Conservation (phyloP, 2,329 filamentous ascomycete species). For the Pezicula rhizophila region DNA sequence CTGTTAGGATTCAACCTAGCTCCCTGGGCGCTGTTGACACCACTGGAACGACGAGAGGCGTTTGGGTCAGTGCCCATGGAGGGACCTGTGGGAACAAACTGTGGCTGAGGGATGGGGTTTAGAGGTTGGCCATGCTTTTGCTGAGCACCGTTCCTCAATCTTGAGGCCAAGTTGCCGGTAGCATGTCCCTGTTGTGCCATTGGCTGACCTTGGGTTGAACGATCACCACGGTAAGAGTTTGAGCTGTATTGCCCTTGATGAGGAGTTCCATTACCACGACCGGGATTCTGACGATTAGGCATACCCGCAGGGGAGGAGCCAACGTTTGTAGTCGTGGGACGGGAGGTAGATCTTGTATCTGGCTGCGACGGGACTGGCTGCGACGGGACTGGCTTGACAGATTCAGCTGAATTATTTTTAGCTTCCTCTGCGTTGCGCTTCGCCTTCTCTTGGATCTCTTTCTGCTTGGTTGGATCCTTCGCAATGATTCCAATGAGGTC, state of each 20-base stretch:
- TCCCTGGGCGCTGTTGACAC: conserved; percentile 43
- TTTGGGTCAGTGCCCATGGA: conserved; percentile 48
- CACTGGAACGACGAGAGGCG: conserved; percentile 48
- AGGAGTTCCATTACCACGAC: conserved; percentile 32
- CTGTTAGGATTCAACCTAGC: conserved; percentile 59
- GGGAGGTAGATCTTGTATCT: conserved; percentile 31
- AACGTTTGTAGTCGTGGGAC: conserved; percentile 42
- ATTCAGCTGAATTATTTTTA: conserved; percentile 38
- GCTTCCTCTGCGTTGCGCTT: conserved; percentile 65
- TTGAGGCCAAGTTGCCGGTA: conserved; percentile 17
- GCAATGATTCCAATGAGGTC: conserved; percentile 93
- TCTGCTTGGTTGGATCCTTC: conserved; percentile 92
- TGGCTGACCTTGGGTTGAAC: conserved; percentile 17
- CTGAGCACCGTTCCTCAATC: conserved; percentile 19
- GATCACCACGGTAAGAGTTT: conserved; percentile 26
- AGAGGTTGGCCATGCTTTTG: conserved; percentile 16
- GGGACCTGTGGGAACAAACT: conserved; percentile 69
- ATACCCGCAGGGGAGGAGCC: conserved; percentile 24
- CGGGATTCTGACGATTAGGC: conserved; percentile 21
- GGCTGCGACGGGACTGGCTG: conserved; percentile 39
- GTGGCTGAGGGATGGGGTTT: conserved; percentile 47
- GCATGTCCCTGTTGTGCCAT: conserved; percentile 14
- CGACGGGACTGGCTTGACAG: conserved; percentile 38
- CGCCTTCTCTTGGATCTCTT: conserved; percentile 85
- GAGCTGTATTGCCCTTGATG: conserved; percentile 37